A percentile compares a stretch with the other conserved stretches of the same genome.
These are phyloP conservation scores for Lipomyces mesembrius DNA, from an alignment of 805 yeast genomes.

Conservation along the genomic window DNA sequence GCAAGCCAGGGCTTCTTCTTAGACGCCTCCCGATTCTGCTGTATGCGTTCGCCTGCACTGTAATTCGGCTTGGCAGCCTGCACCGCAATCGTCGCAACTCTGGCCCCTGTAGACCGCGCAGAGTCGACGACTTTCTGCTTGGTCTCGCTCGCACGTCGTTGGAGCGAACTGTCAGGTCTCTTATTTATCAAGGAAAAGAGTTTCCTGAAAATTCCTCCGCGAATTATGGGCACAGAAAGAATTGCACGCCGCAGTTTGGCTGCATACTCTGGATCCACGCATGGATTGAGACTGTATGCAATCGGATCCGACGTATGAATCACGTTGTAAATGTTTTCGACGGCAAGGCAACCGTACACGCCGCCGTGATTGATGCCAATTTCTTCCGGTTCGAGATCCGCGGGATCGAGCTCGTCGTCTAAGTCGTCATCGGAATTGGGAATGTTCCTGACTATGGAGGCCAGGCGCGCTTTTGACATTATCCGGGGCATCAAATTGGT, in stretches of 20 bases:
- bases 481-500: conserved; percentile 43
- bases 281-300: conserved; percentile 85
- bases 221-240: conserved; percentile 38
- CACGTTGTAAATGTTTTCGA: conserved; percentile 73
- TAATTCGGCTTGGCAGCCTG: conserved; percentile 23
- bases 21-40: conserved; percentile 17
- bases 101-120: conserved; percentile 9
- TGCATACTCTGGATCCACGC: conserved; percentile 54
- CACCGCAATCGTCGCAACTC: conserved; percentile 9
- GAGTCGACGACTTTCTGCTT: background rate
- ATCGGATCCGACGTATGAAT: conserved; percentile 92
- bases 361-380: conserved; percentile 58
- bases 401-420: conserved; percentile 1
- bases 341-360: conserved; percentile 59
- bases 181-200: conserved; percentile 9
- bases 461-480: conserved; percentile 14
- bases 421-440: conserved; percentile 3
- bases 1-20: conserved; percentile 3
- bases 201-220: conserved; percentile 14
- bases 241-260: conserved; percentile 40
- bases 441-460: conserved; percentile 5
- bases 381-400: conserved; percentile 51
- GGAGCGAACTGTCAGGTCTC: conserved; percentile 8
- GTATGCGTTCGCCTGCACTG: conserved; percentile 30
- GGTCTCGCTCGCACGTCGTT: conserved; percentile 12